Conservation (phyloP, 2,329 filamentous ascomycete genomes). For the Rutstroemia sp. region DNA sequence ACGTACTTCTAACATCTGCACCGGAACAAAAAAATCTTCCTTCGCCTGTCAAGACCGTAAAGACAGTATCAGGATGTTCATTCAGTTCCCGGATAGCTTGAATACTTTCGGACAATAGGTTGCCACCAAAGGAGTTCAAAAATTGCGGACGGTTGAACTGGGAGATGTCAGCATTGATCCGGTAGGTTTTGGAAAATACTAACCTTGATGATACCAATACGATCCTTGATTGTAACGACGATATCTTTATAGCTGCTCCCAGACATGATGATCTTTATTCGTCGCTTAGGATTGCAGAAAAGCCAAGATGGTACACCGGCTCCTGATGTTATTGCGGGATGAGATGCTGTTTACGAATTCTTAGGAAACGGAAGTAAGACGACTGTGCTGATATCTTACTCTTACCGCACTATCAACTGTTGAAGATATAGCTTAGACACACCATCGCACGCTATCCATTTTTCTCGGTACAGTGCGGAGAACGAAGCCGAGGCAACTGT, state of each 20-base stretch:
- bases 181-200: neutral
- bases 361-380: no score
- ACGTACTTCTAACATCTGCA: conserved; percentile 38
- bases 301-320: neutral
- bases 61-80: conserved; percentile 40
- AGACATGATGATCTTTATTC: conserved; percentile 8
- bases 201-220: conserved; percentile 40
- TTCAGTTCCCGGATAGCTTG: conserved; percentile 37
- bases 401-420: no score
- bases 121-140: conserved; percentile 42
- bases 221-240: conserved; percentile 35
- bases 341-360: neutral
- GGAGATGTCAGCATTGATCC: conserved; percentile 32
- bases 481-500: no score
- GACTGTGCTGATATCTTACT: no score
- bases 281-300: neutral
- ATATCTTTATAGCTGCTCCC: conserved; percentile 34
- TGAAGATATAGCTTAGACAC: no score
- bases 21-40: conserved; percentile 43
- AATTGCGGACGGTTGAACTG: conserved; percentile 41
- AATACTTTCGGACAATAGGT: conserved; percentile 36
- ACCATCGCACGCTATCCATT: no score
- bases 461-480: no score
- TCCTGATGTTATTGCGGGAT: neutral
- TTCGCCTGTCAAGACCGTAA: conserved; percentile 43